Conservation (phyloP, 2,329 filamentous ascomycete species). For the Aspergillus niger region DNA sequence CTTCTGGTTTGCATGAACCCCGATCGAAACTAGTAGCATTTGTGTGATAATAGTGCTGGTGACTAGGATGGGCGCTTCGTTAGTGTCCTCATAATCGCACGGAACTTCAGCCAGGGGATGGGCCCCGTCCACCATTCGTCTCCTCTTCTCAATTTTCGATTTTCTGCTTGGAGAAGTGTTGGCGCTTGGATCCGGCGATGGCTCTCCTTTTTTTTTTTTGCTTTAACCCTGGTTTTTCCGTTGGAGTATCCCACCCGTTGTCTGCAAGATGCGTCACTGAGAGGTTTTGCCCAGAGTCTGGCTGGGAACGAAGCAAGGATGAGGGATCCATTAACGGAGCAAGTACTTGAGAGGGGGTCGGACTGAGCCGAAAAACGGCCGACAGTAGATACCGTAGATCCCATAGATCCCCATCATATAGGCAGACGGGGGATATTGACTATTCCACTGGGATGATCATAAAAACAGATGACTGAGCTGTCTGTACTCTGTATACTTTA, state of each 20-base stretch:
- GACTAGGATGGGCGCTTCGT: slow-evolving; percentile 1
- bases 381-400: not conserved
- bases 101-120: slow-evolving; percentile 1
- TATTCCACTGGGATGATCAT: too few species aligned
- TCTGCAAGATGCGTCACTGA: not conserved
- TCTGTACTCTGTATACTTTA: not conserved
- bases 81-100: slow-evolving; percentile 2
- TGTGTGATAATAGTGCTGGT: slow-evolving; percentile 15
- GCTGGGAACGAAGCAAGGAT: slow-evolving; percentile 18
- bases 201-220: not conserved
- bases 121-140: not conserved
- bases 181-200: not conserved
- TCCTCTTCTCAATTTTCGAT: slow-evolving; percentile 2
- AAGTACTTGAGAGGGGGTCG: not conserved
- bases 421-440: too few species aligned
- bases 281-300: slow-evolving; percentile 2
- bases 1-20: slow-evolving; percentile 5
- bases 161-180: not conserved
- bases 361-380: not conserved
- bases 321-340: slow-evolving; percentile 1
- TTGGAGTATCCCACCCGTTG: not conserved
- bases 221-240: not conserved
- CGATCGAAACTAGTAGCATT: slow-evolving; percentile 14
- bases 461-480: not conserved
- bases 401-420: not conserved